These are phyloP conservation scores for Liriodendron chinense DNA, from an alignment of 164 flowering plant genomes.

Conservation along the genomic window DNA sequence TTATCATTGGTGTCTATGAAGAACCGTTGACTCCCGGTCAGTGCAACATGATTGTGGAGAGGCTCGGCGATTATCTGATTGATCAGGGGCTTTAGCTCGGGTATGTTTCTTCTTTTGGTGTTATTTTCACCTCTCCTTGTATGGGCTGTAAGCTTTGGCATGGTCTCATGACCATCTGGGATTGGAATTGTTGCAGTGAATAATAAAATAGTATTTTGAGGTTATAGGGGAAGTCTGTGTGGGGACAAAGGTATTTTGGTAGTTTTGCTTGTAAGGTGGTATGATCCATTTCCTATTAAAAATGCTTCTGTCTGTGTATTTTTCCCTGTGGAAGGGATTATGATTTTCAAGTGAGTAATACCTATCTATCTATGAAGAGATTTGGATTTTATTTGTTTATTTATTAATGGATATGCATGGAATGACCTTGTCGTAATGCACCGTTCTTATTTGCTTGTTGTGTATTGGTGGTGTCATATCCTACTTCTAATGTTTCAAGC, in stretches of 20 bases:
- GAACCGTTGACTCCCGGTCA: slow-evolving; percentile 13
- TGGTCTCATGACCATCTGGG: background rate
- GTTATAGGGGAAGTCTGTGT: background rate
- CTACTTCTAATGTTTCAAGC: too few species aligned
- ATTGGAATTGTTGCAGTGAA: background rate
- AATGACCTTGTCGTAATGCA: too few species aligned
- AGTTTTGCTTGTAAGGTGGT: background rate
- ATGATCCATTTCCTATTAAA: background rate
- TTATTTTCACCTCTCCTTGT: background rate
- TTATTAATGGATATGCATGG: background rate
- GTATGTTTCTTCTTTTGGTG: background rate
- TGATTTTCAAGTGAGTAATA: background rate
- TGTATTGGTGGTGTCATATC: too few species aligned
- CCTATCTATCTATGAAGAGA: background rate
- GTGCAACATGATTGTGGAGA: slow-evolving; percentile 14
- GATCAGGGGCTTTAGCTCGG: slow-evolving; percentile 10
- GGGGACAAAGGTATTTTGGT: slow-evolving; percentile 1
- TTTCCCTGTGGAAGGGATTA: background rate
- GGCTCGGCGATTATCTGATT: slow-evolving; percentile 14
- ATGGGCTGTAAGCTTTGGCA: background rate
- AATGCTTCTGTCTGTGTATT: background rate
- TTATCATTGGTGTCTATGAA: slow-evolving; percentile 11
- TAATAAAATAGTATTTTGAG: background rate
- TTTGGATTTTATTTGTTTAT: background rate
- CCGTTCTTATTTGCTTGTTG: too few species aligned